Conservation (phyloP, 345 rosid genomes). For the Brassica cretica region DNA sequence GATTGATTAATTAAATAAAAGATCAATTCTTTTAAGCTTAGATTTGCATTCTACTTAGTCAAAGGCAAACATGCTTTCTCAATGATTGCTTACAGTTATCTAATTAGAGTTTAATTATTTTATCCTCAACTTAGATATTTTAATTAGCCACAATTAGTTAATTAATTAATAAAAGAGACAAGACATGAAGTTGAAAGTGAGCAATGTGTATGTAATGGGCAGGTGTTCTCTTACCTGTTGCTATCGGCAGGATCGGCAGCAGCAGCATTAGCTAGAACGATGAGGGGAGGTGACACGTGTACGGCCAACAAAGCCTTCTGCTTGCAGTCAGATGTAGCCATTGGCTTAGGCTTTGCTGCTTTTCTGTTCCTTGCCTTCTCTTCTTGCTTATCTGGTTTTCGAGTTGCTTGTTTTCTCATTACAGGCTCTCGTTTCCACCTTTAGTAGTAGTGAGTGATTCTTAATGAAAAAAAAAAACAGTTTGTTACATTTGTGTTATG, state of each 20-base stretch:
- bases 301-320: conserved; percentile 56
- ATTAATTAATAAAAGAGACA: background rate
- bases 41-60: background rate
- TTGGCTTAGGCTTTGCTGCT: conserved; percentile 77
- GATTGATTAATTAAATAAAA: background rate
- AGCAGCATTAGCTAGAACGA: conserved; percentile 63
- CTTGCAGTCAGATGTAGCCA: conserved; percentile 69
- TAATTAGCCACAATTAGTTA: background rate
- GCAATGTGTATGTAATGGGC: background rate
- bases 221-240: conserved; percentile 84
- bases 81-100: conserved; percentile 21
- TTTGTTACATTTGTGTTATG: background rate
- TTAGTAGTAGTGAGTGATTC: conserved; percentile 31
- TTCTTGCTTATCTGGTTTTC: conserved; percentile 76
- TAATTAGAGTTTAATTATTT: conserved; percentile 6
- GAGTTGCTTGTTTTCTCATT: conserved; percentile 72
- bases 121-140: background rate
- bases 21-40: background rate
- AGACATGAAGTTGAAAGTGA: background rate
- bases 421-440: conserved; percentile 84
- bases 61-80: conserved; percentile 9
- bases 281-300: conserved; percentile 59
- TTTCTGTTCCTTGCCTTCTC: conserved; percentile 75
- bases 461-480: background rate
- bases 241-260: conserved; percentile 83